Evolutionary conservation across 495 filamentous ascomycete species (phyloP).

Genomic region (Penicillium flavigenum): DNA sequence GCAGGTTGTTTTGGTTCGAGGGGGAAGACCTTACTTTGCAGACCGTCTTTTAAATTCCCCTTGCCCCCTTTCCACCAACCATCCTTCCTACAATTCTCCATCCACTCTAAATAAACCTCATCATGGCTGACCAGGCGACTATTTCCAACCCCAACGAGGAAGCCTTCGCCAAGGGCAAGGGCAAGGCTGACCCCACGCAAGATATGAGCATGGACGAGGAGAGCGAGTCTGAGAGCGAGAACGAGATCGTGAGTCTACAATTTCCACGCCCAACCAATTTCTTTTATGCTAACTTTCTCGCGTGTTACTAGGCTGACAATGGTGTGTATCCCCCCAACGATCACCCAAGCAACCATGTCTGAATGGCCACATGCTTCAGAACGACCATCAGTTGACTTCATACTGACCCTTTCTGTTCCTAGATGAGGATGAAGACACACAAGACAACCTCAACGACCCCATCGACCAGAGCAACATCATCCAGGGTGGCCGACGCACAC

Average conservation of each 20-base stretch:
- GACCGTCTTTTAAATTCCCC: slow-evolving; percentile 29
- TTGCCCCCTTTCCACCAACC: slow-evolving; percentile 10
- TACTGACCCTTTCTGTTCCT: slow-evolving; percentile 13
- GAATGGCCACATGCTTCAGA: slow-evolving; percentile 10
- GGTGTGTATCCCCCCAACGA: slow-evolving; percentile 16
- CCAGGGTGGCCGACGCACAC: slow-evolving; percentile 72
- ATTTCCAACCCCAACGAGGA: slow-evolving; percentile 39
- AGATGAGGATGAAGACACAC: slow-evolving; percentile 67
- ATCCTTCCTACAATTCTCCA: slow-evolving; percentile 9
- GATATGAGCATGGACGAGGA: slow-evolving; percentile 70
- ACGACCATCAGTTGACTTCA: slow-evolving; percentile 3
- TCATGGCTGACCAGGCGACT: slow-evolving; percentile 42
- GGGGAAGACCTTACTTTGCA: slow-evolving; percentile 27
- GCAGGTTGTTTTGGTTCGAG: slow-evolving; percentile 32
- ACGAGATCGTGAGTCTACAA: slow-evolving; percentile 56
- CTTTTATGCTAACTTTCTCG: slow-evolving; percentile 6
- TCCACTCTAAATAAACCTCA: slow-evolving; percentile 18
- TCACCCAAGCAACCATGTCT: slow-evolving; percentile 2
- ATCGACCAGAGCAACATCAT: slow-evolving; percentile 91
- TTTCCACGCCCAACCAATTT: background rate
- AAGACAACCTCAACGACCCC: slow-evolving; percentile 77
- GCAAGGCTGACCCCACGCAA: slow-evolving; percentile 49
- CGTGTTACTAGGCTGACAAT: slow-evolving; percentile 41
- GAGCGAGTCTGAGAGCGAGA: slow-evolving; percentile 63
- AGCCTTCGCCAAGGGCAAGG: slow-evolving; percentile 57